Percentiles rank a stretch among this genome's conserved stretches.
phyloP scores from a whole-genome alignment of 495 filamentous ascomycete genomes.

The Sordaria brevicollis region DNA sequence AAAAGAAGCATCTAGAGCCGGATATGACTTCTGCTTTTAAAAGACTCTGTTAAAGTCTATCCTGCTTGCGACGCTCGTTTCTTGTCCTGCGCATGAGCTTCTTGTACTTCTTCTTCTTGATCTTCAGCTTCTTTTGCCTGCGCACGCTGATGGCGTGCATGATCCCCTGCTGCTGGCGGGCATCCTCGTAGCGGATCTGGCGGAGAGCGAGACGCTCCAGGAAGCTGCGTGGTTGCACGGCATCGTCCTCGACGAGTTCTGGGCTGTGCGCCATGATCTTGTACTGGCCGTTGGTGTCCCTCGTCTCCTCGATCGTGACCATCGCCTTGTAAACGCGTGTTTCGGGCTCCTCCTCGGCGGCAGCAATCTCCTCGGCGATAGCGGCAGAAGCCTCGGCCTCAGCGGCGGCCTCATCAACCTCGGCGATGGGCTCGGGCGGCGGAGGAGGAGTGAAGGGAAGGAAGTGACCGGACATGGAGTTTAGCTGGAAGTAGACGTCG shows the following conservation, averaged over 20 bases:
- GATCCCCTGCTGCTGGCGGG: constrained; percentile 24
- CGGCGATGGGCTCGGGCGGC: constrained; percentile 50
- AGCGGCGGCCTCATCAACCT: constrained; percentile 34
- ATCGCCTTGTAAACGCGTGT: constrained; percentile 66
- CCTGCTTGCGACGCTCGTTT: constrained; percentile 78
- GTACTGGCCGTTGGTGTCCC: constrained; percentile 56
- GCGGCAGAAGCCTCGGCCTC: constrained; percentile 20
- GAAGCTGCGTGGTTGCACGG: constrained; percentile 29
- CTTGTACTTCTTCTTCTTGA: constrained; percentile 99
- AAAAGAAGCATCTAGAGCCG: background rate
- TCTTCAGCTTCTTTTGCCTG: constrained; percentile 82
- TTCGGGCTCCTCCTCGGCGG: constrained; percentile 25
- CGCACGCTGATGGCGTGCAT: constrained; percentile 72
- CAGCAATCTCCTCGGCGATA: constrained; percentile 24
- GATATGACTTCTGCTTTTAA: background rate
- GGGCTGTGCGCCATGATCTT: constrained; percentile 43
- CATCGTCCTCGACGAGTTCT: constrained; percentile 33
- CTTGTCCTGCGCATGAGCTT: constrained; percentile 91
- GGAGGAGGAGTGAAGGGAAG: constrained; percentile 73
- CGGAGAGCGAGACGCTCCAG: constrained; percentile 41
- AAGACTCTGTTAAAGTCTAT: constrained; percentile 43
- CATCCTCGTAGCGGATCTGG: constrained; percentile 39
- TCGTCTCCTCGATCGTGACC: constrained; percentile 72
- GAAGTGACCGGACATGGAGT: constrained; percentile 47
- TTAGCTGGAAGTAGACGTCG: constrained; percentile 32